A percentile compares a stretch with the other conserved stretches of the same genome.
Evolutionary conservation across 1,284 basidiomycete genomes (phyloP).

Genomic region (Ceratobasidium sp.): DNA sequence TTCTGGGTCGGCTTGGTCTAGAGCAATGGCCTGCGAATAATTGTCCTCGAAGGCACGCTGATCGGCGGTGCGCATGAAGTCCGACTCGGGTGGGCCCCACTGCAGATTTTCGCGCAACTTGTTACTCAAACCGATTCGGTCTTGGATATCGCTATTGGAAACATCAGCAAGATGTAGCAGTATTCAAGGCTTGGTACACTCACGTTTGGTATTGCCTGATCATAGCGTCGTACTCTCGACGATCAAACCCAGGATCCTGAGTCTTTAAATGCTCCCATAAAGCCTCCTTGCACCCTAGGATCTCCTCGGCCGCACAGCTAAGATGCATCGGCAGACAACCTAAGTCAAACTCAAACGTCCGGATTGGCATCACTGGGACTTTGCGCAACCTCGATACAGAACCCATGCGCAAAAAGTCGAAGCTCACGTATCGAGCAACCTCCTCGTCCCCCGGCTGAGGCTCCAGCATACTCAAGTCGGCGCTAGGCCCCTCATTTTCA

Average conservation of each 20-base stretch:
- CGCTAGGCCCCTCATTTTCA: no score
- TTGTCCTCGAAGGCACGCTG: slow-evolving; percentile 39
- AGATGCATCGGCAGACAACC: slow-evolving; percentile 24
- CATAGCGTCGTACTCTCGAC: slow-evolving; percentile 37
- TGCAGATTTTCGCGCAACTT: slow-evolving; percentile 26
- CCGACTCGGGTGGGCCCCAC: slow-evolving; percentile 38
- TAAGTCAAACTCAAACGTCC: slow-evolving; percentile 27
- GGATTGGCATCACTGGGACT: background rate
- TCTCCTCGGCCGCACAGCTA: slow-evolving; percentile 20
- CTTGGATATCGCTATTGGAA: slow-evolving; percentile 27
- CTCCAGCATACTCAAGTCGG: background rate
- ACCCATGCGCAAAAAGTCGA: slow-evolving; percentile 37
- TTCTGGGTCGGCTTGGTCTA: slow-evolving; percentile 11
- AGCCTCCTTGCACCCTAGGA: slow-evolving; percentile 40
- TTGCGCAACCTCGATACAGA: background rate
- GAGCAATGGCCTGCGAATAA: slow-evolving; percentile 27
- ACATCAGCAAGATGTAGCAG: background rate
- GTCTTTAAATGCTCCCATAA: slow-evolving; percentile 40
- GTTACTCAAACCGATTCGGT: slow-evolving; percentile 25
- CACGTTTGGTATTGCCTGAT: slow-evolving; percentile 44
- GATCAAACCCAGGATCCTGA: slow-evolving; percentile 21
- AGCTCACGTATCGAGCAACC: slow-evolving; percentile 18
- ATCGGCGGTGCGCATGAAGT: slow-evolving; percentile 31
- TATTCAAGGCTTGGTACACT: background rate
- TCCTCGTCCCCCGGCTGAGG: slow-evolving; percentile 38